Conservation (phyloP, 2,329 filamentous ascomycete species). For the Aspergillus pseudonomiae region DNA sequence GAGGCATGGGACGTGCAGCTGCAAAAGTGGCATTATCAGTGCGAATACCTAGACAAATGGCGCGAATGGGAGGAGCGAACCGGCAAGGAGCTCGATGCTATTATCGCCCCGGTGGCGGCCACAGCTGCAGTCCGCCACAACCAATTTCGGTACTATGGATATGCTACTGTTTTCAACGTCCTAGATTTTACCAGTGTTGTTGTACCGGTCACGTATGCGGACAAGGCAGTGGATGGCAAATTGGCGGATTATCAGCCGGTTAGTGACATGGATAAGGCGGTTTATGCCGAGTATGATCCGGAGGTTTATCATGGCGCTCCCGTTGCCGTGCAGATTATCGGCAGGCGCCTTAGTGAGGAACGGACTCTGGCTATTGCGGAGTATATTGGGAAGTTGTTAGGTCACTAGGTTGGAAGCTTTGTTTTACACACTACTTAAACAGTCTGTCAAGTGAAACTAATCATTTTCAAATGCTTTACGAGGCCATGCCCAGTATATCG, state of each 20-base stretch:
- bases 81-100: conserved; percentile 37
- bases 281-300: conserved; percentile 51
- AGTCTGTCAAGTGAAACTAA: not conserved
- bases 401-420: not conserved
- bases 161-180: conserved; percentile 40
- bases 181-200: conserved; percentile 48
- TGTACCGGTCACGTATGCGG: conserved; percentile 49
- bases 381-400: not conserved
- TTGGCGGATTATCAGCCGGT: not conserved
- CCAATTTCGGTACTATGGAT: conserved; percentile 32
- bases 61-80: conserved; percentile 20
- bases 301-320: conserved; percentile 49
- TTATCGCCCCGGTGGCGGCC: conserved; percentile 44
- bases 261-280: conserved; percentile 45
- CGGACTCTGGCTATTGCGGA: conserved; percentile 47
- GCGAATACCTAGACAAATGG: conserved; percentile 38
- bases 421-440: not conserved
- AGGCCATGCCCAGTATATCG: not conserved
- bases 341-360: conserved; percentile 49
- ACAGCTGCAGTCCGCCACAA: conserved; percentile 42
- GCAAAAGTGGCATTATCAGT: conserved; percentile 39
- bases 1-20: conserved; percentile 33
- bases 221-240: conserved; percentile 40
- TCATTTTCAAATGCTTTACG: not conserved
- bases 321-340: conserved; percentile 50